Evolutionary conservation across 305 asterid genomes (phyloP).

Genomic region (Petunia hybrid): DNA sequence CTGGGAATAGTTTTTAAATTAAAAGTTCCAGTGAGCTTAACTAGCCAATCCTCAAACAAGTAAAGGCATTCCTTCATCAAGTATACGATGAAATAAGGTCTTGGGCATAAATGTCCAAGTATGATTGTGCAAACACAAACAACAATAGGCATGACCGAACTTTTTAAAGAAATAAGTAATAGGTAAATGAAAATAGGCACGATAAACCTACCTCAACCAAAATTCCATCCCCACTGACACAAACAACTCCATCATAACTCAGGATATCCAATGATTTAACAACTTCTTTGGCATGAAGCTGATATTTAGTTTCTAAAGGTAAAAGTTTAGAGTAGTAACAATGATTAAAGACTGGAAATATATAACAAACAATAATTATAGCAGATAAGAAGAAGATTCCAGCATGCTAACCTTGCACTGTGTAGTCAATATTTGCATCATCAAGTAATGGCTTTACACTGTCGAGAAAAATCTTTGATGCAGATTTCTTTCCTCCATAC

Average conservation of each 20-base stretch:
- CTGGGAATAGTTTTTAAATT: neutral
- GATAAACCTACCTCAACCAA: slow-evolving; percentile 82
- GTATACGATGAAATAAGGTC: neutral
- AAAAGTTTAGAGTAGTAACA: slow-evolving; percentile 29
- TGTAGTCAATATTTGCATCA: slow-evolving; percentile 75
- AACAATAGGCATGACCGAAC: neutral
- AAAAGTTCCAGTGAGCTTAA: neutral
- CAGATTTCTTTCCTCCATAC: slow-evolving; percentile 92
- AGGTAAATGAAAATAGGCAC: neutral
- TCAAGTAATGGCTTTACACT: slow-evolving; percentile 90
- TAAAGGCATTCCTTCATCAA: neutral
- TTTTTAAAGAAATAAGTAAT: neutral
- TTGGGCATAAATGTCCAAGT: neutral
- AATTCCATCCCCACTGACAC: slow-evolving; percentile 95
- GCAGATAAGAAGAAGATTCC: neutral
- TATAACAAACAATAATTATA: neutral
- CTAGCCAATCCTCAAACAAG: slow-evolving; percentile 3
- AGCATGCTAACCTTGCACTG: slow-evolving; percentile 59
- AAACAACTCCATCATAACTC: slow-evolving; percentile 82
- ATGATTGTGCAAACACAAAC: neutral
- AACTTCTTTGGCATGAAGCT: slow-evolving; percentile 86
- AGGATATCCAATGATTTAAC: slow-evolving; percentile 68
- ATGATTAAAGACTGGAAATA: neutral
- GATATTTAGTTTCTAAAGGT: slow-evolving; percentile 72
- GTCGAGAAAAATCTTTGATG: slow-evolving; percentile 59